A percentile compares a stretch with the other conserved stretches of the same genome.
Evolutionary conservation across 169 alveolate genomes (phyloP).

Genomic region (Plasmodium adleri): DNA sequence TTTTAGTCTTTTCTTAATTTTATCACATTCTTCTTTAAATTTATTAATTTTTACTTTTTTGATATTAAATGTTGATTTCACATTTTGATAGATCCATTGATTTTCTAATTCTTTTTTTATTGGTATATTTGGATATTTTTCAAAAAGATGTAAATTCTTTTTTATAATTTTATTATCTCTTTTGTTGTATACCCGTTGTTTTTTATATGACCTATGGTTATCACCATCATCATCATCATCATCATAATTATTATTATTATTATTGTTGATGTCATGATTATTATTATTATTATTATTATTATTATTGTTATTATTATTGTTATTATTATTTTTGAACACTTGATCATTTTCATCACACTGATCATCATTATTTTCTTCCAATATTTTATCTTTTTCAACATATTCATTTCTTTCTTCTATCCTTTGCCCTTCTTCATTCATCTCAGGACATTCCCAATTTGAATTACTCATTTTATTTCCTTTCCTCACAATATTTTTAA

Average conservation of each 20-base stretch:
- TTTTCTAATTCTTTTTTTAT: constrained; percentile 33
- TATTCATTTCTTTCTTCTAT: not conserved
- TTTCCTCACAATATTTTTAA: constrained; percentile 34
- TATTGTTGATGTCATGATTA: not conserved
- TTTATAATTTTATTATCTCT: constrained; percentile 2
- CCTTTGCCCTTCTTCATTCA: not conserved
- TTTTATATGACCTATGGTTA: too few relatives aligned
- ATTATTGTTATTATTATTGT: too few relatives aligned
- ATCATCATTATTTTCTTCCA: too few relatives aligned
- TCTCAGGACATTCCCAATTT: not conserved
- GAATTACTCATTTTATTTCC: not conserved
- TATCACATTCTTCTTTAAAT: constrained; percentile 86
- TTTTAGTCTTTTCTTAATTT: constrained; percentile 11
- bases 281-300: too few relatives aligned
- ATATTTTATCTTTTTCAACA: too few relatives aligned
- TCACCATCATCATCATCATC: not conserved
- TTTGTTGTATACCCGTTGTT: too few relatives aligned
- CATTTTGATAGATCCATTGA: constrained; percentile 53
- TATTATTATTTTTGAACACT: too few relatives aligned
- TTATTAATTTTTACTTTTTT: constrained; percentile 83
- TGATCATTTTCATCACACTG: too few relatives aligned
- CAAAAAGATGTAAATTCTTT: constrained; percentile 45
- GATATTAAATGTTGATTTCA: not conserved
- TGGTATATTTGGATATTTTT: constrained; percentile 45
- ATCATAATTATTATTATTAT: not conserved